These are phyloP conservation scores for Aspergillus baeticus DNA, from an alignment of 495 filamentous ascomycete genomes.

Conservation along the genomic window DNA sequence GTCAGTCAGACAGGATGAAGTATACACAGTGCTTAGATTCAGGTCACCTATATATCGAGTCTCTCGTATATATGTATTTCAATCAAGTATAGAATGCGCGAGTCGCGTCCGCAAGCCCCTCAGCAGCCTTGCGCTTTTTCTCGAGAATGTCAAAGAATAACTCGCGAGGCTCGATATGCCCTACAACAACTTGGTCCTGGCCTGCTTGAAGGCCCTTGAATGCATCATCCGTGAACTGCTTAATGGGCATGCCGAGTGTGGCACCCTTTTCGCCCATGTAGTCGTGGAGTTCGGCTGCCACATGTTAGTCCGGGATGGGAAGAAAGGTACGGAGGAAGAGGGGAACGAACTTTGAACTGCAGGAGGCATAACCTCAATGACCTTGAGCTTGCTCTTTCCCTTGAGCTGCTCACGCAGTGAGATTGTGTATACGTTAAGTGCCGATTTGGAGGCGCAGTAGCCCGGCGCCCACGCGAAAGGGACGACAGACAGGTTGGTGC, in stretches of 20 bases:
- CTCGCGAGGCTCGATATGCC: conserved; percentile 27
- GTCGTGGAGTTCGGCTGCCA: conserved; percentile 43
- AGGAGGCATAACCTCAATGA: conserved; percentile 67
- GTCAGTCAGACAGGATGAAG: too few relatives aligned
- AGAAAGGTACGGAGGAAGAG: not conserved
- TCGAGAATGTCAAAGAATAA: conserved; percentile 32
- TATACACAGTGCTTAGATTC: too few relatives aligned
- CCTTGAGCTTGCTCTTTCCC: conserved; percentile 45
- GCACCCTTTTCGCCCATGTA: conserved; percentile 38
- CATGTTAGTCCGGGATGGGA: not conserved
- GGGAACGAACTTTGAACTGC: conserved; percentile 56
- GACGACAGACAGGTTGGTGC: conserved; percentile 41
- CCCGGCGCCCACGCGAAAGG: conserved; percentile 37
- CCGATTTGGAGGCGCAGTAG: conserved; percentile 46
- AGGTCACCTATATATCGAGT: too few relatives aligned
- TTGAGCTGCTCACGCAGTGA: conserved; percentile 59
- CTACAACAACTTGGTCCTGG: conserved; percentile 44
- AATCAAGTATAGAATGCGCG: not conserved
- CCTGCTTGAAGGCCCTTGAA: conserved; percentile 50
- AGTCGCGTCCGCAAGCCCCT: conserved; percentile 28
- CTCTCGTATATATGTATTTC: too few relatives aligned
- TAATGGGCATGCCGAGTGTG: conserved; percentile 58
- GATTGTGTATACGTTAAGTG: conserved; percentile 46
- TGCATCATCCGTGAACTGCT: conserved; percentile 56
- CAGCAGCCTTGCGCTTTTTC: conserved; percentile 33